Evolutionary conservation across 169 alveolate species (phyloP), one percentile per base, ranked within the genome.

Genomic region (Plasmodium malariae): DNA sequence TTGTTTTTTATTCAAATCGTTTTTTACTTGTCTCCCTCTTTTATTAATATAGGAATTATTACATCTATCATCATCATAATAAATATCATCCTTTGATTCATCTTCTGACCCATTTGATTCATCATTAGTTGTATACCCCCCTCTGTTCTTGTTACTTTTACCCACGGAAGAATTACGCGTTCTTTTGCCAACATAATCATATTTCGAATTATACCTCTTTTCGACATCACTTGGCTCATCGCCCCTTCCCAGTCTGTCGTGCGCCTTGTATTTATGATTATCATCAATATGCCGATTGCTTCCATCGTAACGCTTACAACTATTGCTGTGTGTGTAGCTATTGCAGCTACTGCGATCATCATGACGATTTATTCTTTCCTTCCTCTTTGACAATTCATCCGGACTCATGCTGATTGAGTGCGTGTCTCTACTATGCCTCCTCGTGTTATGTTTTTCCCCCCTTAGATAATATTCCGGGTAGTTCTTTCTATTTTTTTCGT

Each of bases 331-430:
- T n/a, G n/a, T n/a, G n/a, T n/a, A n/a, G n/a, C n/a, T n/a, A n/a
- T n/a, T n/a, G n/a, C n/a, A n/a, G n/a, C n/a, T n/a, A n/a, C n/a
- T n/a, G n/a, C n/a, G n/a, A n/a, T n/a, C n/a, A n/a, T n/a, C n/a
- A n/a, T n/a, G n/a, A n/a, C n/a, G n/a, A n/a, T n/a, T 71, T 26
- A 24, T 21, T 9, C 7, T 36, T 67, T 76, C 62, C 36, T 60
- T 24, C 28, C 43, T 5, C 51, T 55, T 62, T 7, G 26, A 59
- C 12, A 49, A 51, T 32, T 51, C 86, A 51, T 71, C 54, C 7
- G 78, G 49, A 57, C 55, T 71, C 49, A 40, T 37, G 17, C 68
- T 71, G 26, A n/a, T 24, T 71, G 86, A 40, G 55, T 71, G 30
- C 34, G 76, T 34, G n/a, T 67, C 76, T 28, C n/a, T 34, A 28